Base-by-base conservation (phyloP, 371 early-diverging fungal species). In the Saksenaea vasiformis region DNA sequence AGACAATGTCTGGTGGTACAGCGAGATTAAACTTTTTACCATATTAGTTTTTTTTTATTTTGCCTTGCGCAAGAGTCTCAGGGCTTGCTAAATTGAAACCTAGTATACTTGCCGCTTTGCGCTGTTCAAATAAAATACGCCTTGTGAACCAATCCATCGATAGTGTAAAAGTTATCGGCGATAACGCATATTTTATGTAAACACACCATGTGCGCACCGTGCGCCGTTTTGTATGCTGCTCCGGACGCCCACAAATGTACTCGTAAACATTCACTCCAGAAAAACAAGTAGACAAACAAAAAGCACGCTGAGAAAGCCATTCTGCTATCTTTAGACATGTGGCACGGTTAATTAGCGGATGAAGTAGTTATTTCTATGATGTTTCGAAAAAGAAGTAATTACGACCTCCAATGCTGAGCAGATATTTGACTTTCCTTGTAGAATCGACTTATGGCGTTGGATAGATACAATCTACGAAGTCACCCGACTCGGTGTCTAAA, bases 181-280 rank as follows among this genome's bases (percentile, higher is more conserved):
- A 47, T 22, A 47, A 47, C 11, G 5, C n/a, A 47, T 22, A 47
- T 17, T 26, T 10, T 47, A 19, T 47, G 51, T 47, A 47, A 22
- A 47, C 24, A 22, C 22, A 47, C 17, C 51, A 47, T 47, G 51
- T 47, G 51, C 51, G 51, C 22, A 47, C 51, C 51, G 51, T 47
- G 51, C 51, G 22, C 51, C 4, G 22, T 47, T 31, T 3, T 39
- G 39, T 39, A 2, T 5, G n/a, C 39, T 39, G 11, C 11, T 14
- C n/a, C 39, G 39, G 39, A 31, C 39, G 11, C 39, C 31, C 31
- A 31, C 31, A 31, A 39, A 39, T 39, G 39, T 11, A n/a, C 11
- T 39, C 39, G 11, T 10, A 14, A 11, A 5, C 3, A n/a, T n/a
- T 39, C 11, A 2, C 11, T 39, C n/a, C 11, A 5, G 5, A 11